Conservation (phyloP, 768 basidiomycete species). For the Panellus pusillus region DNA sequence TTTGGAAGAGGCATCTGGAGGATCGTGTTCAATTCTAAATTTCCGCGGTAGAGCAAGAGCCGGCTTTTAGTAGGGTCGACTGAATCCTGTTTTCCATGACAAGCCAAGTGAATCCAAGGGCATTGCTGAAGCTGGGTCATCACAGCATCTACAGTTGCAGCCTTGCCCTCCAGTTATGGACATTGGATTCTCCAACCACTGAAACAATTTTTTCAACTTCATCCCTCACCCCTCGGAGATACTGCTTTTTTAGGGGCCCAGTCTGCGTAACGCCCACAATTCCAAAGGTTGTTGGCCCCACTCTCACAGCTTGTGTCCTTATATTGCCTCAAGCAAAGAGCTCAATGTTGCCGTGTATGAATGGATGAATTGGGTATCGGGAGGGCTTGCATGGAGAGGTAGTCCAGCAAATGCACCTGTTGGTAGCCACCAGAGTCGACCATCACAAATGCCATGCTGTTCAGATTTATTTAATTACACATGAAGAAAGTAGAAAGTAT, state of each 20-base stretch:
- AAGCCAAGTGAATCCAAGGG: conserved; percentile 4
- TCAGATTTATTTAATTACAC: not conserved
- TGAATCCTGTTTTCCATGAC: not conserved
- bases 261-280: conserved; percentile 4
- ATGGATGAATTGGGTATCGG: conserved; percentile 8
- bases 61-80: not conserved
- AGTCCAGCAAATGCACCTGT: conserved; percentile 18
- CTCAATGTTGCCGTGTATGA: conserved; percentile 20
- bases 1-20: not conserved
- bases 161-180: not conserved
- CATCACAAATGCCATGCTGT: conserved; percentile 12
- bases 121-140: not conserved
- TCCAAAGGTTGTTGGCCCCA: not conserved
- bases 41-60: not conserved
- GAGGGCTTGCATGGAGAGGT: conserved; percentile 20
- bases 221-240: not conserved
- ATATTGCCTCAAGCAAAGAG: conserved; percentile 10
- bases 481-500: not conserved
- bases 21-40: not conserved
- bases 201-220: not conserved
- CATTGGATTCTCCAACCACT: not conserved
- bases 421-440: conserved; percentile 23
- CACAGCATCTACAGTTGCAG: not conserved
- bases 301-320: not conserved
- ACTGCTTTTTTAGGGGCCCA: not conserved